Base-by-base conservation (phyloP, 768 basidiomycete genomes). In the Crucibulum laeve region DNA sequence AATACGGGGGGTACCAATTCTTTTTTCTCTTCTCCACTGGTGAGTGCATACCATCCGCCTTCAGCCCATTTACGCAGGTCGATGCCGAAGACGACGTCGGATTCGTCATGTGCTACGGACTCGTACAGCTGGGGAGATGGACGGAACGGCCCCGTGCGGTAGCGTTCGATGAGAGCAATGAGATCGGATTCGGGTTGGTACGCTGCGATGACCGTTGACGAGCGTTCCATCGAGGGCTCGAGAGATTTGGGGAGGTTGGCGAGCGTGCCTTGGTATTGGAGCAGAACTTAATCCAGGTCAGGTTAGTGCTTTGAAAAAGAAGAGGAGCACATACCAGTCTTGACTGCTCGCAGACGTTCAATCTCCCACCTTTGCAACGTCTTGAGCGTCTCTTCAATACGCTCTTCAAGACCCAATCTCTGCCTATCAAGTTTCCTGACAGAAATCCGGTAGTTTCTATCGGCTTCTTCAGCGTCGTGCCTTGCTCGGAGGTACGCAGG, bases 1-100 rank as follows among this genome's bases (percentile, higher is more conserved):
- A 96, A 61, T 13, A 94, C 86, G 0, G 81, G 82, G 4, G 93
- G 94, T 4, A 91, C 63, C 3, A 65, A 59, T 13, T 82, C 83
- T 51, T 75, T 79, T 61, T 79, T 76, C 53, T 76, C 67, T 48
- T 77, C 78, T 15, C 76, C 78, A 13, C 71, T 69, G 19, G 74
- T 70, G 39, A 77, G 55, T 13, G 72, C 66, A 50, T 70, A 71
- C 83, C 85, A 91, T 18, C 85, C 86, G 24, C 82, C 82, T 54
- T 93, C 91, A 19, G 89, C 81, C 93, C 93, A 95, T 53, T 81
- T 87, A 46, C 92, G 77, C 41, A 96, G 67, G 64, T 96, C 93
- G 46, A 94, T 86, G 8, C 93, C 93, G 59, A 95, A 96, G 7
- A 90, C 79, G 22, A 90, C 87, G 55, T 94, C 92, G 0, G 80